Evolutionary conservation across 768 basidiomycete species (phyloP), one percentile per base, ranked within the genome.

Genomic region (Serendipita sp.): DNA sequence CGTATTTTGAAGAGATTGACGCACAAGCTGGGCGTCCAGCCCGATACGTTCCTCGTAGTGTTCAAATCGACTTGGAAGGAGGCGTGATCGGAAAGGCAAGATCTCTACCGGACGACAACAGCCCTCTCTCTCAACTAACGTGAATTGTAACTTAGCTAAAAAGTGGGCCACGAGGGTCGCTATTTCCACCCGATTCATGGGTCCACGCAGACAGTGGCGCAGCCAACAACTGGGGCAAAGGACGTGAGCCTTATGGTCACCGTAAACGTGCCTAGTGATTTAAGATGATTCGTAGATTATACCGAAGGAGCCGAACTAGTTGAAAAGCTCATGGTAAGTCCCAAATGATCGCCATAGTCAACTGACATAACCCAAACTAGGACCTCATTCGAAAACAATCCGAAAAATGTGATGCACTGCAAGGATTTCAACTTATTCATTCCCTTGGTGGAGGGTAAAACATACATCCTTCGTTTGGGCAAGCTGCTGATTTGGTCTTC

Each of bases 131-230:
- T 60, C 8, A 30, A 10, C 35, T 10, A 53, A 45, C 51, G 37
- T 32, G 63, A 45, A 66, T 65, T 41, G 45, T 72, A 51, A 10
- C 18, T 8, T 67, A 90, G 83, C 75, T 91, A 60, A 83, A 83
- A 54, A 79, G 83, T 32, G 88, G 91, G 10, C 74, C 80, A 2
- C 75, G 89, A 45, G 92, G 92, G 2, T 69, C 72, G 5, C 78
- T 98, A 3, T 96, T 93, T 76, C 82, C 86, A 58, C 94, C 94
- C 1, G 92, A 93, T 71, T 95, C 90, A 1, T 95, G 81, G 72
- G 72, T 93, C 54, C 81, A 60, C 35, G 56, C 56, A 38, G 54
- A 38, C 11, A 47, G 44, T 18, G 65, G 65, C 38, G 65, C 65
- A 24, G 65, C 53, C 15, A 65, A 65, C 38, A 65, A 65, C 65